Base-by-base conservation (phyloP, 106 monocot genomes). In the Phalaenopsis aphrodite region DNA sequence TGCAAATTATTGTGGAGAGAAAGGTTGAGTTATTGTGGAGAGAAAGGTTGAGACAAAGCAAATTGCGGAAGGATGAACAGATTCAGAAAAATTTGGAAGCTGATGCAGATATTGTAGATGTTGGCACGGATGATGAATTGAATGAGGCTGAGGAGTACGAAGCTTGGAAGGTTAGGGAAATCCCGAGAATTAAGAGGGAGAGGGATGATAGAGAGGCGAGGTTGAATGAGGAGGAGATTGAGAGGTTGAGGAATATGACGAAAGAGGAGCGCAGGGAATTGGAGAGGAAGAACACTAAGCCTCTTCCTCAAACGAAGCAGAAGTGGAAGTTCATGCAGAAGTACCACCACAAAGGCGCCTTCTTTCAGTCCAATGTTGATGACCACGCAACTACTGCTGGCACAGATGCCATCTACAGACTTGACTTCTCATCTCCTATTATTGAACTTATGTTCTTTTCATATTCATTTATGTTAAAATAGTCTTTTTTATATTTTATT, bases 321-420 rank as follows among this genome's bases (percentile, higher is more conserved):
- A 98, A 94, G 81, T 98, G 97, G 97, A 92, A 79, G 86, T 98
- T 98, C 75, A 94, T 98, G 97, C 97, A 98, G 86, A 98, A 98
- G 72, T 98, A 98, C 41, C 94, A 86, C 75, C 97, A 98, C 80
- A 94, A 94, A 79, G 97, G 97, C 76, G 97, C 94, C 5, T 98
- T 94, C 85, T 98, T 92, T 75, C 97, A 98, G 83, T 71, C 87
- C 0, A 87, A 89, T 5, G 57, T 78, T 43, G 97, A 94, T 78
- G 97, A 97, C 42, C 83, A 37, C 38, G 82, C 85, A 6, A 86
- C 76, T 6, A 89, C 92, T 18, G 92, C 87, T 17, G 81, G 81
- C 23, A 16, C 84, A 19, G 96, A 87, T 80, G 81, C 85, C 2
- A 98, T 98, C 18, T 98, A 79, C 82, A 56, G 8, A 1, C 87